Base-by-base conservation (phyloP, 2,329 filamentous ascomycete genomes). In the Bipolaris victoriae region DNA sequence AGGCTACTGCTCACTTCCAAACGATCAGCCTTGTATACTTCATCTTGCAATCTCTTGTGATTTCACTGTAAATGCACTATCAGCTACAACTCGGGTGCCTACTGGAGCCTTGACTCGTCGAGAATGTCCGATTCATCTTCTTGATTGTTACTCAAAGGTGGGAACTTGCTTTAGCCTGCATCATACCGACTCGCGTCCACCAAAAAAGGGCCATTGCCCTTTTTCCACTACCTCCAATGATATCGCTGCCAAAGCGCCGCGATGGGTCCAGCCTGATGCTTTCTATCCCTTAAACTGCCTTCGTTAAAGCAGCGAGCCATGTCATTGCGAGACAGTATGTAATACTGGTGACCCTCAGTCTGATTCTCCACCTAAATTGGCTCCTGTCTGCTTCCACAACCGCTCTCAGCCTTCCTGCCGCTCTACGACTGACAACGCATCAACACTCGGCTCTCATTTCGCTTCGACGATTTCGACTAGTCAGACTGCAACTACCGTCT, bases 191-290 rank as follows among this genome's bases (percentile, higher is more conserved):
- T 35, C 9, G 2, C 31, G 3, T 20, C 5, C 20, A 35, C 35
- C 35, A 16, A 55, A 50, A 55, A 55, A 55, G 52, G 52, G 52
- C 31, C 22, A 16, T 22, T 31, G 46, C 52, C 45, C 52, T 37
- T 54, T 31, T 24, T 16, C 1, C 9, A n/a, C 3, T 26, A 31
- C 5, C 29, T 40, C 39, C 45, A 54, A 49, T 54, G 18, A 44
- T 3, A 1, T 33, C 11, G 26, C 43, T 35, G 35, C 43, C 22
- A 48, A 48, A 41, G 15, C 39, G 39, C 39, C 20, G 24, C 7
- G 2, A 6, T 24, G 5, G 16, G 48, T n/a, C 5, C 35, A 41
- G 18, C 36, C n/a, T 33, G 4, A 1, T 3, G 1, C 0, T 5
- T 5, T 7, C 15, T 24, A 36, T 24, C 26, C 26, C 47, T 26